Base-by-base conservation (phyloP, 2,329 filamentous ascomycete species). In the Apiospora saccharicola region DNA sequence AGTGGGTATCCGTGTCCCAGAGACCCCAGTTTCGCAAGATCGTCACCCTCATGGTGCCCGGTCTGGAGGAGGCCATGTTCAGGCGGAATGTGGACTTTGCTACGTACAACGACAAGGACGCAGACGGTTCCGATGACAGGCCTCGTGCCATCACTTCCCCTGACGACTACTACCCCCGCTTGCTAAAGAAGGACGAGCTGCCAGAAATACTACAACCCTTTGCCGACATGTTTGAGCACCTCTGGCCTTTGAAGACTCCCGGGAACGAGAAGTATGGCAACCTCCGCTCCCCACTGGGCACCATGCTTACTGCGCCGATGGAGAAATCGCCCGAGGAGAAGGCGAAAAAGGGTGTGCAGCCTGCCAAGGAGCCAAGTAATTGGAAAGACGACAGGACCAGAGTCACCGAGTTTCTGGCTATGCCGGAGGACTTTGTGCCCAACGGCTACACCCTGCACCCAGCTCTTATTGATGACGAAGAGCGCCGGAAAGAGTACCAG, bases 51-150 rank as follows among this genome's bases (percentile, higher is more conserved):
- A 96, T 98, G 93, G 91, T 98, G 14, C 96, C 96, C 14, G 96
- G 96, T 0, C 84, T 99, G 34, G 96, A 98, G 80, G 90, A 94
- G 78, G 93, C 91, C 74, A 96, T 98, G 93, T 97, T 98, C 83
- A 90, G 93, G 80, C 87, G 89, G 16, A 79, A 82, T 49, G 85
- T 88, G 49, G 83, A 90, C 75, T 87, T 87, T 68, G 79, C 82
- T 13, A 82, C 79, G 1, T 90, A 86, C 77, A 85, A 86, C 61
- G 79, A 83, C 34, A 74, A 76, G 74, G 77, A 80, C 30, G 76
- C 74, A 71, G 71, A 77, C 68, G 77, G 80, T 34, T 75, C 77
- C 72, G 73, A 76, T 26, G 79, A 80, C 68, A 78, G 79, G 46
- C 78, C 83, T 24, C 79, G 83, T 57, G 75, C 81, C 19, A 74